Evolutionary conservation across 1,284 basidiomycete species (phyloP).

Genomic region (Malassezia psittaci): DNA sequence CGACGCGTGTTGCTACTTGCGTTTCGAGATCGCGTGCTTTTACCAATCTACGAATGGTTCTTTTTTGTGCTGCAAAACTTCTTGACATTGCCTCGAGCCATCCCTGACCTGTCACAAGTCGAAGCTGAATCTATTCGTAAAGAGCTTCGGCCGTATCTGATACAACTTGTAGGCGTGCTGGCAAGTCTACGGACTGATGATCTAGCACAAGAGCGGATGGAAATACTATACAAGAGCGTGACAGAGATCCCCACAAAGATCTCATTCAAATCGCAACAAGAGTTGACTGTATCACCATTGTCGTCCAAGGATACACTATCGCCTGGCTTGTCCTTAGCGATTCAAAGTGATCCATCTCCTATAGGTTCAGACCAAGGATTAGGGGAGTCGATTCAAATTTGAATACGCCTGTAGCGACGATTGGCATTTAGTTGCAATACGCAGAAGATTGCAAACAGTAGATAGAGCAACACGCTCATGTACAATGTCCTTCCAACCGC

Average conservation of each 20-base stretch:
- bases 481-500: slow-evolving; percentile 51
- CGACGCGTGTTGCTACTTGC: slow-evolving; percentile 65
- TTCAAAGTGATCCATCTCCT: background rate
- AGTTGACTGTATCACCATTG: background rate
- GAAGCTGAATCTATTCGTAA: background rate
- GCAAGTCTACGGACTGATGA: slow-evolving; percentile 40
- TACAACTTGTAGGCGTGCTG: slow-evolving; percentile 45
- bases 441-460: slow-evolving; percentile 52
- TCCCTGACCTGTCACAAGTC: background rate
- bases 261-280: no score
- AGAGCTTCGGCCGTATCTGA: slow-evolving; percentile 22
- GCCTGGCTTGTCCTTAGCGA: background rate
- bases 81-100: slow-evolving; percentile 22
- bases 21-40: slow-evolving; percentile 59
- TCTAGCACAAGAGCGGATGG: slow-evolving; percentile 44
- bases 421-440: slow-evolving; percentile 50
- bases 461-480: slow-evolving; percentile 52
- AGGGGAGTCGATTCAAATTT: slow-evolving; percentile 15
- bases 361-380: no score
- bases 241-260: background rate
- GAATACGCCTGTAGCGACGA: slow-evolving; percentile 38
- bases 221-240: slow-evolving; percentile 23
- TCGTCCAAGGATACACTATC: background rate
- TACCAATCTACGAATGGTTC: slow-evolving; percentile 31
- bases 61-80: slow-evolving; percentile 19